Percentiles rank a stretch among this genome's conserved stretches.
Conservation (phyloP, 345 rosid genomes). For the Eucalyptus erythrocorys region DNA sequence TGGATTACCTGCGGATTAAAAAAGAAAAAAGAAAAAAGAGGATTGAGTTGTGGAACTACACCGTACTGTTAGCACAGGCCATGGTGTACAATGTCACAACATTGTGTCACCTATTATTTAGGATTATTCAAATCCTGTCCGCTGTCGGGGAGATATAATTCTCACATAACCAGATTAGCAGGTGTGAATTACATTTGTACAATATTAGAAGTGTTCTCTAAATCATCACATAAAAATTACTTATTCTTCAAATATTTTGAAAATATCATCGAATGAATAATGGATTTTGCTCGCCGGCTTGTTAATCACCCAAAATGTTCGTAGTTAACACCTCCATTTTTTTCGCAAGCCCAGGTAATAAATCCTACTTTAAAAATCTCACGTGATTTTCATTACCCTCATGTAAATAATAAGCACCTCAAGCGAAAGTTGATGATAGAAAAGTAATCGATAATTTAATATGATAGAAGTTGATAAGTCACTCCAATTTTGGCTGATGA, state of each 20-base stretch:
- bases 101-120: neutral
- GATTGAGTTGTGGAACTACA: neutral
- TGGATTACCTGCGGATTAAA: neutral
- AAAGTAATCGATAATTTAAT: neutral
- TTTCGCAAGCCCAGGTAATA: neutral
- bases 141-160: neutral
- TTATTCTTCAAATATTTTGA: neutral
- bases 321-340: neutral
- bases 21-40: neutral
- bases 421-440: neutral
- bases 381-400: neutral
- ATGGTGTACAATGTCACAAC: neutral
- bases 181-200: neutral
- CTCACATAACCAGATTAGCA: neutral
- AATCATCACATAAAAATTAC: neutral
- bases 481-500: neutral
- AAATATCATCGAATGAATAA: neutral
- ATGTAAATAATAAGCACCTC: neutral
- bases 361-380: neutral
- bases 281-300: rapidly evolving
- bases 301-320: neutral
- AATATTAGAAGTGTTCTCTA: neutral
- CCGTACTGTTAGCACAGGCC: neutral
- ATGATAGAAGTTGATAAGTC: neutral
- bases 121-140: neutral